Evolutionary conservation across 2,329 filamentous ascomycete species (phyloP), one percentile per base, ranked within the genome.

Genomic region (Penicillium sp.): DNA sequence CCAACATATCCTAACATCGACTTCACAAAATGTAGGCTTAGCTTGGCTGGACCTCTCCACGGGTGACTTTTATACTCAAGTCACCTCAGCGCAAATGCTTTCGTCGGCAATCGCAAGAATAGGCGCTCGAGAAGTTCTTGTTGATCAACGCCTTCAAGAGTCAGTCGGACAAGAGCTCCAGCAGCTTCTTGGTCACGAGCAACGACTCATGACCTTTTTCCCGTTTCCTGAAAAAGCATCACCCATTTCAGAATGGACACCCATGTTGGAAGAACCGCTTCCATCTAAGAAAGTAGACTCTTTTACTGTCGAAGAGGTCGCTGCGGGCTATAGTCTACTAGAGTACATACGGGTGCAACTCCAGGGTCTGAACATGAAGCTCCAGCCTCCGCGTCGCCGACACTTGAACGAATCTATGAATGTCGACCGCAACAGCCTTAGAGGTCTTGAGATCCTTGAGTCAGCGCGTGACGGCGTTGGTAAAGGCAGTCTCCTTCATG

Each of bases 11-110:
- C 63, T 71, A 31, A 68, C 74, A 15, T 72, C 73, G 23, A 67
- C 73, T 6, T 71, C 73, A 31, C 76, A 84, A 56, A 77, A 78
- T 50, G 81, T 96, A 60, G 95, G 95, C 3, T 81, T 99, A 54
- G 91, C 95, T 46, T 99, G 95, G 95, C 82, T 98, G 51, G 95
- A 99, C 77, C 80, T 98, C 29, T 97, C 95, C 8, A 99, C 95
- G 3, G 95, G 95, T 15, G 91, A 94, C 70, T 99, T 99, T 78
- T 92, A 89, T 71, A 97, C 93, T 0, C 93, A 98, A 73, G 82
- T 82, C 19, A 89, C 91, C 0, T 88, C 89, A 21, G 78, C 93
- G 7, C 82, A 86, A 54, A 88, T 89, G 58, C 80, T 99, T 5
- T 84, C 91, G n/a, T 92, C 93, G 9, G 88, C 91, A 21, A 82